Base-by-base conservation (phyloP, 805 yeast genomes). In the Scheffersomyces stipitis region DNA sequence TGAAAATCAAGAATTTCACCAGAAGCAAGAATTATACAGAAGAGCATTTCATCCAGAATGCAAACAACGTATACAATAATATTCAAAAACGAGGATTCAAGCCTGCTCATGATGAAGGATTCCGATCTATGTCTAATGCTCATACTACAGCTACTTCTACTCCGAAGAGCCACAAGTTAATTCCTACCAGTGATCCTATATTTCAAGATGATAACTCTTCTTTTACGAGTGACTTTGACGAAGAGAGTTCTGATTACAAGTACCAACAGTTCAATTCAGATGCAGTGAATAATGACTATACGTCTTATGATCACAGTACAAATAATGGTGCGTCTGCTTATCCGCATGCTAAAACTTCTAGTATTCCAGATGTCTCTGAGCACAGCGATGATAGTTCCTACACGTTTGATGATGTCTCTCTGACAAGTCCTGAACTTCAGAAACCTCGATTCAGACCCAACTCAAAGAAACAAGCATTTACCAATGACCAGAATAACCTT, bases 61-160 rank as follows among this genome's bases (percentile, higher is more conserved):
- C 73, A 13, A 56, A 68, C 36, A 56, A 62, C 33, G 49, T 68
- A 2, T 68, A 66, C 45, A 61, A 60, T 15, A 62, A 66, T 40
- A 55, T 68, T 18, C 69, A 66, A 37, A 60, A 58, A 38, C 49
- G 63, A 39, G 71, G 70, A 1, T 58, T 51, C 29, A 36, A 35
- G 34, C 40, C 37, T 16, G 31, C 24, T 7, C 24, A 20, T 7
- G 24, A 20, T 20, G 24, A 20, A 7, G 24, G 7, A 7, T 20
- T 20, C 7, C 34, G 49, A n/a, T 38, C 45, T 4, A 31, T 40
- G 24, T 47, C 49, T 3, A 40, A 40, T 16, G 24, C 45, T 4
- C 50, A 42, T 17, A 43, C 54, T 4, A 66, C 69, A 2, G 64
- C 69, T 1, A 67, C 73, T 1, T 65, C 71, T 10, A 66, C 72